Evolutionary conservation across 768 basidiomycete genomes (phyloP), one percentile per base, ranked within the genome.

Genomic region (Leccinum incarnatum): DNA sequence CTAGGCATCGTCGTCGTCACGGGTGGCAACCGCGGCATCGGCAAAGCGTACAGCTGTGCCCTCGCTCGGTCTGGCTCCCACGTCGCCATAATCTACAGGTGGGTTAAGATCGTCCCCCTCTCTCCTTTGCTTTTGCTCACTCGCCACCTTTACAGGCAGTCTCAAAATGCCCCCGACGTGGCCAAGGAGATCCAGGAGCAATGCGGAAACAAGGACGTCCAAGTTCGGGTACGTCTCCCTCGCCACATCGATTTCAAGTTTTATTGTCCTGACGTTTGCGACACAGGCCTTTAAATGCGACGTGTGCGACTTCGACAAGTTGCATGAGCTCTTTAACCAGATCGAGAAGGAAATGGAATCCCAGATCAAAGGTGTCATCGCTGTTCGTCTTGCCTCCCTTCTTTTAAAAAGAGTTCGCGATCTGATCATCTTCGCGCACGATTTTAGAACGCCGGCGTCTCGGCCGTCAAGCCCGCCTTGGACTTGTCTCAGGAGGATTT

Each of bases 1-100:
- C 7, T 9, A 77, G 81, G 68, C 0, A 79, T 78, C 50, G 71
- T 81, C 55, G 78, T 87, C 32, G 77, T 88, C 49, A 87, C 87
- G 0, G 86, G 86, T 3, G 84, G 84, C 2, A 84, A 82, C 63
- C 75, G 81, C 46, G 86, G 86, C 10, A 86, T 88, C 50, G 87
- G 87, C 2, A 75, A 71, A 30, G 84, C 81, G 2, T 81, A 79
- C 55, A 79, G 80, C 25, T 71, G 75, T 37, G 83, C 84, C 2
- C 74, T 84, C 36, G 84, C 84, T 19, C 65, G 76, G 47, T 81
- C 85, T 0, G 83, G 83, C 27, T 80, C 78, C 0, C 80, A 80
- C 52, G 83, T 88, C 4, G 85, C 84, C 27, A 81, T 88, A 10
- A 83, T 87, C 51, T 87, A 86, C 73, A 78, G 77, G 83, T 78